Percentiles rank a stretch among this genome's conserved stretches.
These are phyloP conservation scores for Casuarina glauca DNA, from an alignment of 306 rosid species.

Conservation along the genomic window DNA sequence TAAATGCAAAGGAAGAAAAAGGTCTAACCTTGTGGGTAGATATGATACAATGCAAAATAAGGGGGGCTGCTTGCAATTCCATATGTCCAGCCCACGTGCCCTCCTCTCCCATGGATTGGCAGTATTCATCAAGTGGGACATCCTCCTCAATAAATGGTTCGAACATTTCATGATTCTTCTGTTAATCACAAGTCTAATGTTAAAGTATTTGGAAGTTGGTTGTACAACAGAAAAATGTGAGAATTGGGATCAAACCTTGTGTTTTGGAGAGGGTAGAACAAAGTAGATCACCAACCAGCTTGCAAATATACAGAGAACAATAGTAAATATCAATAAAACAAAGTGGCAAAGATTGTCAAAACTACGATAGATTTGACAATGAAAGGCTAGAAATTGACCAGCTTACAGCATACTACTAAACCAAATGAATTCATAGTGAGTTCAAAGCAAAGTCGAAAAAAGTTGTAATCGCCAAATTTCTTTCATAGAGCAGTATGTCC, in stretches of 20 bases:
- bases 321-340: not conserved
- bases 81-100: constrained; percentile 75
- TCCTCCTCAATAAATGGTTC: no score
- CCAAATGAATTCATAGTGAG: not conserved
- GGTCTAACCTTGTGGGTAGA: constrained; percentile 50
- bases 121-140: no score
- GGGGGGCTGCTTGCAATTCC: constrained; percentile 93
- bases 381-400: not conserved
- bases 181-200: constrained; percentile 41
- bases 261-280: not conserved
- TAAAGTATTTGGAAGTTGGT: constrained; percentile 29
- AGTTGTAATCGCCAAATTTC: not conserved
- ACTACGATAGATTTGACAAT: not conserved
- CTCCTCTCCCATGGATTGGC: no score
- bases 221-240: constrained; percentile 15
- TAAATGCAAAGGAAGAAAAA: no score
- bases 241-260: not conserved
- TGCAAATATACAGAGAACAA: not conserved
- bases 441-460: not conserved
- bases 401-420: not conserved
- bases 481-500: not conserved
- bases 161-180: constrained; percentile 31
- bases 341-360: not conserved
- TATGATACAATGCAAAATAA: constrained; percentile 61
- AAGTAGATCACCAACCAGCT: not conserved